Evolutionary conservation across 2,329 filamentous ascomycete genomes (phyloP).

Genomic region (Moelleriella libera): DNA sequence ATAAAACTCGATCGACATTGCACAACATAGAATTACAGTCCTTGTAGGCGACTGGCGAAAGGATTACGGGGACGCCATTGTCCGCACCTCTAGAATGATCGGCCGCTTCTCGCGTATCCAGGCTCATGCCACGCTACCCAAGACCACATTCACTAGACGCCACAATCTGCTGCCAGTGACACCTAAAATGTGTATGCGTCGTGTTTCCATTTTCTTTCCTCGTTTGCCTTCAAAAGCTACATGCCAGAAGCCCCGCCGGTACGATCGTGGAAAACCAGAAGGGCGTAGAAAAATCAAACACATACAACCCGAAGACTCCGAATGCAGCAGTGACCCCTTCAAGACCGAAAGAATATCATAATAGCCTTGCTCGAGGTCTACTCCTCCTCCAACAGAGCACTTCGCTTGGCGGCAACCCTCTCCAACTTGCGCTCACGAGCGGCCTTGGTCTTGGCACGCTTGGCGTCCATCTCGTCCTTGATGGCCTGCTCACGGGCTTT

Average conservation of each 20-base stretch:
- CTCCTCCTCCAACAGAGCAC: constrained; percentile 64
- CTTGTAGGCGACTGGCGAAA: too few relatives aligned
- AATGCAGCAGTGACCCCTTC: constrained; percentile 42
- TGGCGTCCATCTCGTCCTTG: constrained; percentile 99
- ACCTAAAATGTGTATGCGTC: constrained; percentile 16
- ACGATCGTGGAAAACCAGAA: constrained; percentile 32
- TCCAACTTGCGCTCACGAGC: constrained; percentile 96
- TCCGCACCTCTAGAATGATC: too few relatives aligned
- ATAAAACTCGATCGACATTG: too few relatives aligned
- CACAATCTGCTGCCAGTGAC: too few relatives aligned
- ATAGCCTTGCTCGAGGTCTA: constrained; percentile 30
- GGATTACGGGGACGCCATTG: too few relatives aligned
- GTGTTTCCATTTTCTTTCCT: constrained; percentile 31
- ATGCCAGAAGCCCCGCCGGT: constrained; percentile 38
- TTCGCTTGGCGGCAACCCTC: constrained; percentile 82
- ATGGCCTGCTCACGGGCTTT: constrained; percentile 89
- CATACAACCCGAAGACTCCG: constrained; percentile 46
- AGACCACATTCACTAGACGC: too few relatives aligned
- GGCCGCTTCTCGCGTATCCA: too few relatives aligned
- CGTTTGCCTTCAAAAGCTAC: constrained; percentile 31
- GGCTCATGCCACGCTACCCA: too few relatives aligned
- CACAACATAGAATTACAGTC: too few relatives aligned
- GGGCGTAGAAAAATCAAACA: constrained; percentile 24
- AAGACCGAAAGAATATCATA: constrained; percentile 24
- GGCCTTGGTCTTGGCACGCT: constrained; percentile 99